Conservation (phyloP, 306 rosid species). For the Medicago arabica region DNA sequence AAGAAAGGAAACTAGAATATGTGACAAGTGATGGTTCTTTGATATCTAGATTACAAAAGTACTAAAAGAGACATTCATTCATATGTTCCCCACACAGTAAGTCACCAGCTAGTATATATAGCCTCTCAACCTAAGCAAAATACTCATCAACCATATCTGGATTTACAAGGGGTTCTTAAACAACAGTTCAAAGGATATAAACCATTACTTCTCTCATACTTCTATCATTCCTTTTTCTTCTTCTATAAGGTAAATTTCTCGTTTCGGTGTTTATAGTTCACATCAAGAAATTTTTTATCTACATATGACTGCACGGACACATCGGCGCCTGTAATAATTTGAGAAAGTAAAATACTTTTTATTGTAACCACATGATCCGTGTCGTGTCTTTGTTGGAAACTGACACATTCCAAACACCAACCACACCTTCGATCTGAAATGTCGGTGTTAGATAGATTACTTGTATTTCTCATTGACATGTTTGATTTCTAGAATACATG, state of each 20-base stretch:
- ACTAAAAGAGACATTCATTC: conserved; percentile 47
- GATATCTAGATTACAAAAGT: conserved; percentile 44
- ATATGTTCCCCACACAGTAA: conserved; percentile 48
- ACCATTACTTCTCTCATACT: conserved; percentile 21
- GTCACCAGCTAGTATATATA: conserved; percentile 57
- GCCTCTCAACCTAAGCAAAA: conserved; percentile 44
- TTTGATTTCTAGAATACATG: background rate
- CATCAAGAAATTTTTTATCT: no score
- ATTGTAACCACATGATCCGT: no score
- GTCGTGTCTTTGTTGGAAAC: no score
- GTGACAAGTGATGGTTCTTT: conserved; percentile 10
- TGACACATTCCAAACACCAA: no score
- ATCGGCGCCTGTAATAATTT: no score
- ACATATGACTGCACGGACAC: no score
- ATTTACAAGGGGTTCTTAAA: conserved; percentile 38
- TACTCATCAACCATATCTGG: conserved; percentile 49
- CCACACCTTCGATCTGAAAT: no score
- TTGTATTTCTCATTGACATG: background rate
- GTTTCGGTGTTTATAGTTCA: no score
- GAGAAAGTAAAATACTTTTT: no score
- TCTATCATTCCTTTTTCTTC: conserved; percentile 11
- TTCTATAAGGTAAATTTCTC: conserved; percentile 49
- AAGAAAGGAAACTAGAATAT: conserved; percentile 4
- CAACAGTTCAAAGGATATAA: conserved; percentile 33
- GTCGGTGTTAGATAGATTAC: no score